Conservation (phyloP, 2,329 filamentous ascomycete species). For the Penicillium corylophilum region DNA sequence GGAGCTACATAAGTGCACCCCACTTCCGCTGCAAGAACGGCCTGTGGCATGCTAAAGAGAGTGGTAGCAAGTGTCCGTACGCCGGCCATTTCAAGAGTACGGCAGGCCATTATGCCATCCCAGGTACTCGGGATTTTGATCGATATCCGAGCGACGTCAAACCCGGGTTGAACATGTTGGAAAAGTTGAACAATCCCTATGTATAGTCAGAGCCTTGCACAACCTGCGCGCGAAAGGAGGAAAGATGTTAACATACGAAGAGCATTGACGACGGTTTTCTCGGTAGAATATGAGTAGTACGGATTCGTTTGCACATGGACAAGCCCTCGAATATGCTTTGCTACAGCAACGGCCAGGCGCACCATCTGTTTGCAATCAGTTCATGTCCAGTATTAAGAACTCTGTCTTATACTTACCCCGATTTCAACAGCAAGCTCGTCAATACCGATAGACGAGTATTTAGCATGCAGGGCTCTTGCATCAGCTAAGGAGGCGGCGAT, state of each 20-base stretch:
- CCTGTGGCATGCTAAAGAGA: constrained; percentile 63
- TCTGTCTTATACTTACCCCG: constrained; percentile 42
- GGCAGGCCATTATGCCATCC: constrained; percentile 63
- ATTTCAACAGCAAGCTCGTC: constrained; percentile 58
- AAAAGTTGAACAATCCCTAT: constrained; percentile 55
- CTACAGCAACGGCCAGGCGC: constrained; percentile 54
- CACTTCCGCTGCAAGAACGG: constrained; percentile 56
- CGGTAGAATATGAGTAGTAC: constrained; percentile 52
- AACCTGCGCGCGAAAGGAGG: not conserved
- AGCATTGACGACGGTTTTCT: constrained; percentile 53
- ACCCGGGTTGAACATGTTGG: constrained; percentile 43
- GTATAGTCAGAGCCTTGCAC: not conserved
- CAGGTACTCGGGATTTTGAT: constrained; percentile 65
- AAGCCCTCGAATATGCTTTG: constrained; percentile 51
- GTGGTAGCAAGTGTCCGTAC: constrained; percentile 63
- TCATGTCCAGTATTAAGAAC: not conserved
- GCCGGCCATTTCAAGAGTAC: constrained; percentile 51
- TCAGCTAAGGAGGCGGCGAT: constrained; percentile 21
- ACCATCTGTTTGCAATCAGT: constrained; percentile 49
- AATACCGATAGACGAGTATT: constrained; percentile 37
- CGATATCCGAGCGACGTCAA: constrained; percentile 54
- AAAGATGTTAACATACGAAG: constrained; percentile 41
- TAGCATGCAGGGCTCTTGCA: constrained; percentile 38
- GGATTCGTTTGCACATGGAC: constrained; percentile 64
- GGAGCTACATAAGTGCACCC: constrained; percentile 64